These are phyloP conservation scores for Euphrasia confusa DNA, from an alignment of 257 asterid genomes.

Conservation along the genomic window DNA sequence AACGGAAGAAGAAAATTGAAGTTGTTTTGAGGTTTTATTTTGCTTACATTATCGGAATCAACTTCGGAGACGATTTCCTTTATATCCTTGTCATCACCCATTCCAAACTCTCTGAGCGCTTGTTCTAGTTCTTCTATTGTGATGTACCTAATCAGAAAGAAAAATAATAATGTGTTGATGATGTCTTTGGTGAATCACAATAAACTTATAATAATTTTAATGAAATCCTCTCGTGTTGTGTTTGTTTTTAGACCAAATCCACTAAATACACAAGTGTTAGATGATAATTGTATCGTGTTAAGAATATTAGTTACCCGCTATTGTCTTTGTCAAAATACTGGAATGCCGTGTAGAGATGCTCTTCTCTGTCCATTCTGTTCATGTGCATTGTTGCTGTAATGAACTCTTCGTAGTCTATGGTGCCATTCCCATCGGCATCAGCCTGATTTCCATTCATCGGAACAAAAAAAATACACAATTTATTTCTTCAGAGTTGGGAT, in stretches of 20 bases:
- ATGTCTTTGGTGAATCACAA: background rate
- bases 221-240: no score
- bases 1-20: background rate
- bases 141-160: constrained; percentile 39
- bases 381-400: constrained; percentile 96
- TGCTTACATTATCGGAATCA: constrained; percentile 54
- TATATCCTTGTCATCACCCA: constrained; percentile 53
- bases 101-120: constrained; percentile 60
- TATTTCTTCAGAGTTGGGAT: no score
- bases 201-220: no score
- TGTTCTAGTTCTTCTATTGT: constrained; percentile 72
- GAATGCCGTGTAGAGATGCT: constrained; percentile 95
- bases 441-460: constrained; percentile 39
- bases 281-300: background rate
- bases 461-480: background rate
- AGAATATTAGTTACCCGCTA: constrained; percentile 59
- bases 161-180: background rate
- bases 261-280: no score
- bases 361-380: constrained; percentile 97
- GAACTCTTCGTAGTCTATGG: constrained; percentile 93
- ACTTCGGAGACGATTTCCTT: constrained; percentile 63
- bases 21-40: background rate
- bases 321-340: constrained; percentile 93
- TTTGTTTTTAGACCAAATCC: background rate
- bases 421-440: constrained; percentile 96